Evolutionary conservation across 1,284 basidiomycete genomes (phyloP).

Genomic region (Neonothopanus nambi): DNA sequence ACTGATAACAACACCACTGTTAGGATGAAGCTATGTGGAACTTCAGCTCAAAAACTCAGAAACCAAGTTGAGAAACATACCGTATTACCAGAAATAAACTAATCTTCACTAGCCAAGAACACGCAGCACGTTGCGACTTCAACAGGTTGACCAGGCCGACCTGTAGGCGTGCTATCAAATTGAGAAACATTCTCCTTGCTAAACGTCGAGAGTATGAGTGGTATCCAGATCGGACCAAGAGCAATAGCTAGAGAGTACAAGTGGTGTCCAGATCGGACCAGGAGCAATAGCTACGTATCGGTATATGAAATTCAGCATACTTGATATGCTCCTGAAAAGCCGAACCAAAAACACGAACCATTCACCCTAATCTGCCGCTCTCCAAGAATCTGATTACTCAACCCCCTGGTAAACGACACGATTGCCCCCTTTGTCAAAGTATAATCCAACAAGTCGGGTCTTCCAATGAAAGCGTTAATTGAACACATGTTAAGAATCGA

Average conservation of each 20-base stretch:
- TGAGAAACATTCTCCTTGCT: conserved; percentile 43
- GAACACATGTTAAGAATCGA: conserved; percentile 53
- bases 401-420: conserved; percentile 26
- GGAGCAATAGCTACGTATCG: not conserved
- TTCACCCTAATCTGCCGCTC: conserved; percentile 31
- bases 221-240: conserved; percentile 58
- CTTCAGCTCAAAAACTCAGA: not conserved
- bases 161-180: conserved; percentile 41
- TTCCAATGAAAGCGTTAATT: conserved; percentile 52
- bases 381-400: conserved; percentile 56
- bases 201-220: conserved; percentile 52
- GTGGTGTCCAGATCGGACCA: conserved; percentile 21
- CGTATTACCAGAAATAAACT: conserved; percentile 38
- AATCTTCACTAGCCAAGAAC: conserved; percentile 52
- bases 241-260: conserved; percentile 36
- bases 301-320: no score
- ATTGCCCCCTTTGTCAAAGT: conserved; percentile 19
- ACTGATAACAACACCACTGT: conserved; percentile 11
- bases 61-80: conserved; percentile 1
- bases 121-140: conserved; percentile 57
- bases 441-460: conserved; percentile 56
- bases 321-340: no score
- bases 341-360: not conserved
- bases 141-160: conserved; percentile 54
- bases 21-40: conserved; percentile 10